Conservation (phyloP, 2,329 filamentous ascomycete genomes). For the Lasiodiplodia gonubiensis region DNA sequence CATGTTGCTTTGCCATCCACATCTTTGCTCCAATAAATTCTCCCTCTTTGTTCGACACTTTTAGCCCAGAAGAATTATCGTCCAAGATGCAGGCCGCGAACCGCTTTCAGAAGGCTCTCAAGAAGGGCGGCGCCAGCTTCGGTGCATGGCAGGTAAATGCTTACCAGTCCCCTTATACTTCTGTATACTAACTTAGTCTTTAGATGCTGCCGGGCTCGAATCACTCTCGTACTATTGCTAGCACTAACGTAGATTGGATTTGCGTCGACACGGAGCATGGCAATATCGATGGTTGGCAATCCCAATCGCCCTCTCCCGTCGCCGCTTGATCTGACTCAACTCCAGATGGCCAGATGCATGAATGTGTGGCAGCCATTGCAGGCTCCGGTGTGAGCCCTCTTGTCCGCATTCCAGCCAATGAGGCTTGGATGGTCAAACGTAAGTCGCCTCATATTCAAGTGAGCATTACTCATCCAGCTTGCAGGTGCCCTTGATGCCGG, state of each 20-base stretch:
- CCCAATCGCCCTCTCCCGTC: neutral
- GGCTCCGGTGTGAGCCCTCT: conserved; percentile 52
- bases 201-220: conserved; percentile 61
- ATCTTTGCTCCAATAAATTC: neutral
- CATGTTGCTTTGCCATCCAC: neutral
- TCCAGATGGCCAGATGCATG: conserved; percentile 59
- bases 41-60: neutral
- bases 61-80: neutral
- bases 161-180: neutral
- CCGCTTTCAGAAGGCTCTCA: conserved; percentile 58
- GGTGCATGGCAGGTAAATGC: conserved; percentile 62
- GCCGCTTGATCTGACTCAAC: neutral
- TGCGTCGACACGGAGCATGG: conserved; percentile 63
- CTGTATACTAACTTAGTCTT: neutral
- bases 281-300: conserved; percentile 57
- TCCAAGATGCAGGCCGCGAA: conserved; percentile 59
- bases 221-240: conserved; percentile 58
- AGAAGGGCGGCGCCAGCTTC: conserved; percentile 57
- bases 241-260: conserved; percentile 60
- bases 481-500: conserved; percentile 62
- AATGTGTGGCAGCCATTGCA: conserved; percentile 58
- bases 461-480: neutral
- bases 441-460: conserved; percentile 31
- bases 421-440: conserved; percentile 68
- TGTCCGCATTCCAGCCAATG: conserved; percentile 60